Conservation (phyloP, 352 stramenopile species). For the Phytophthora sojae region DNA sequence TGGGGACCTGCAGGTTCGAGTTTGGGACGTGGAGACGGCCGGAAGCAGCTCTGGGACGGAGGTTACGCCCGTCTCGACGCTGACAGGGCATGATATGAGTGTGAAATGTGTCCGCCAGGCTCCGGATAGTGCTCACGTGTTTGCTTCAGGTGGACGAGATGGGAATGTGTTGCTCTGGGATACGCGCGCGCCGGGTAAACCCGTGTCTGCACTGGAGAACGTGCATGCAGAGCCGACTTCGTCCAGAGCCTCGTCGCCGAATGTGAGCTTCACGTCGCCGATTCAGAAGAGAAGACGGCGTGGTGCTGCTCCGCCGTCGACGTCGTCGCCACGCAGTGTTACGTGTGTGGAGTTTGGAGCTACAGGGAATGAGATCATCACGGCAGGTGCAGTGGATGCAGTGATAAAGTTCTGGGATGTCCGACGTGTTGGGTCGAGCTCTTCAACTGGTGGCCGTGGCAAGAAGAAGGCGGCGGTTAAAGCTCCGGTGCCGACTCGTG, state of each 20-base stretch:
- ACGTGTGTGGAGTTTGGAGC: conserved; percentile 75
- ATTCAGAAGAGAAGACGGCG: conserved; percentile 35
- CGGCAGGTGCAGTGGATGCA: conserved; percentile 64
- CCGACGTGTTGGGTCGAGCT: conserved; percentile 33
- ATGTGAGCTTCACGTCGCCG: conserved; percentile 44
- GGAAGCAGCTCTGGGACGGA: neutral
- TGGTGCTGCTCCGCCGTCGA: conserved; percentile 24
- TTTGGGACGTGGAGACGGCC: conserved; percentile 64
- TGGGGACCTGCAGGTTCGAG: conserved; percentile 58
- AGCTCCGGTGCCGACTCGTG: conserved; percentile 30
- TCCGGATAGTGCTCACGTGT: conserved; percentile 38
- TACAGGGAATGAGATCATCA: conserved; percentile 53
- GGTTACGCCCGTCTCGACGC: conserved; percentile 40
- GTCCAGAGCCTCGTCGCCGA: conserved; percentile 19
- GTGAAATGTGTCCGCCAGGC: conserved; percentile 79
- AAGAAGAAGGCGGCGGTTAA: conserved; percentile 30
- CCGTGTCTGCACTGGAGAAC: conserved; percentile 41
- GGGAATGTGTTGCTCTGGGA: conserved; percentile 76
- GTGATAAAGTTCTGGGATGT: conserved; percentile 81
- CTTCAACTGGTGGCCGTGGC: conserved; percentile 6
- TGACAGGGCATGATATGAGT: conserved; percentile 68
- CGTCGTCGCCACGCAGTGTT: conserved; percentile 57
- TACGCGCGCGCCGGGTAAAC: conserved; percentile 35
- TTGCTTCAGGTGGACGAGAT: conserved; percentile 69
- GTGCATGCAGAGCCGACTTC: conserved; percentile 43